Evolutionary conservation across 495 filamentous ascomycete species (phyloP).

Genomic region (Pyronema domesticum): DNA sequence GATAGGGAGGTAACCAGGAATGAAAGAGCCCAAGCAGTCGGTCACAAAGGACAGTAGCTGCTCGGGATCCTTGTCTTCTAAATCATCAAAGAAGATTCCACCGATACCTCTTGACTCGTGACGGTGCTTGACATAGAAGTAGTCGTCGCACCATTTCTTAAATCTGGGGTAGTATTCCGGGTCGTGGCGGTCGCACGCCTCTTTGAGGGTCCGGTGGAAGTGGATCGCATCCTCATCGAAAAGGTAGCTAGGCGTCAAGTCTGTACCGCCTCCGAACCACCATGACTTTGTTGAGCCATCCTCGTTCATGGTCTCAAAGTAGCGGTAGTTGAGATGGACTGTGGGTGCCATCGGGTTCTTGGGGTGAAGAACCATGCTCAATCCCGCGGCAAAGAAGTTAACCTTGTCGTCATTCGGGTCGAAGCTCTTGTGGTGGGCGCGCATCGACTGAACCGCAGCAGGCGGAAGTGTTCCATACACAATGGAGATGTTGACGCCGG

Average conservation of each 20-base stretch:
- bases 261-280: conserved; percentile 96
- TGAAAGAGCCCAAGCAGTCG: conserved; percentile 65
- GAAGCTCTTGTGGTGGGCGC: conserved; percentile 83
- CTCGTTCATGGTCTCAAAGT: conserved; percentile 82
- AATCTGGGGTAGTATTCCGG: conserved; percentile 83
- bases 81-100: conserved; percentile 97
- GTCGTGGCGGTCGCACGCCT: conserved; percentile 85
- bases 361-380: conserved; percentile 85
- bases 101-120: conserved; percentile 77
- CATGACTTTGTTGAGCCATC: conserved; percentile 61
- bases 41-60: conserved; percentile 83
- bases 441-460: conserved; percentile 81
- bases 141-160: conserved; percentile 97
- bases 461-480: conserved; percentile 87
- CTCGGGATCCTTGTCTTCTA: conserved; percentile 84
- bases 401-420: conserved; percentile 53
- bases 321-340: conserved; percentile 95
- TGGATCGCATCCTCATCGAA: conserved; percentile 94
- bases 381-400: conserved; percentile 84
- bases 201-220: conserved; percentile 87
- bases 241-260: conserved; percentile 83
- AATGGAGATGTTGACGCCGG: conserved; percentile 82
- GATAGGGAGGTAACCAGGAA: conserved; percentile 84
- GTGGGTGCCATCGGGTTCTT: conserved; percentile 92
- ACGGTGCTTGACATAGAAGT: conserved; percentile 87